A percentile compares a stretch with the other conserved stretches of the same genome.
phyloP scores from a whole-genome alignment of 352 stramenopile genomes.

The Pythium volutum region DNA sequence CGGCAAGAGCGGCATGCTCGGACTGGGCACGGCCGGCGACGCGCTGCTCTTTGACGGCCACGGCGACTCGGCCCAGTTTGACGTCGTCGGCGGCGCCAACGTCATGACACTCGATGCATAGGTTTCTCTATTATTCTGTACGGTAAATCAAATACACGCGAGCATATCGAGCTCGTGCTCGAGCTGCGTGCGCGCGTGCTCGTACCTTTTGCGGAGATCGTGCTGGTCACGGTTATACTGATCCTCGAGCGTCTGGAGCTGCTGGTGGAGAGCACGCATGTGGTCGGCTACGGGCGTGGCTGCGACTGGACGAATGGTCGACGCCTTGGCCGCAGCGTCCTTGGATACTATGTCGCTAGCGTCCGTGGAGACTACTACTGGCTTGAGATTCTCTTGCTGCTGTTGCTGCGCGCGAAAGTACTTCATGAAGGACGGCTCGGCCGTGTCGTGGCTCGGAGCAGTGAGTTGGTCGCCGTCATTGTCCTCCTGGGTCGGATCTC shows the following conservation, averaged over 20 bases:
- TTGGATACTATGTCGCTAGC: conserved; percentile 9
- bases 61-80: conserved; percentile 70
- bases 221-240: conserved; percentile 46
- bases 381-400: conserved; percentile 1
- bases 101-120: conserved; percentile 82
- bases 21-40: conserved; percentile 21
- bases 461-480: neutral
- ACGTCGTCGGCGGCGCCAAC: conserved; percentile 73
- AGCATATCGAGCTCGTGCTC: conserved; percentile 49
- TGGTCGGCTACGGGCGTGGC: conserved; percentile 2
- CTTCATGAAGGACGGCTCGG: conserved; percentile 81
- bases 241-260: conserved; percentile 51
- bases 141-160: conserved; percentile 13
- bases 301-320: conserved; percentile 19
- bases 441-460: conserved; percentile 6
- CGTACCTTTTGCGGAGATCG: conserved; percentile 36
- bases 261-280: conserved; percentile 34
- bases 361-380: neutral
- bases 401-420: conserved; percentile 60
- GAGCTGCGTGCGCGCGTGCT: conserved; percentile 45
- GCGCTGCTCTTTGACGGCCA: conserved; percentile 51
- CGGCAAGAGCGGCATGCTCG: conserved; percentile 8
- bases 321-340: conserved; percentile 13
- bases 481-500: conserved; percentile 13
- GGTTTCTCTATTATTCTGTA: no score